Base-by-base conservation (phyloP, 2,329 filamentous ascomycete species). In the Calonectria henricotiae region DNA sequence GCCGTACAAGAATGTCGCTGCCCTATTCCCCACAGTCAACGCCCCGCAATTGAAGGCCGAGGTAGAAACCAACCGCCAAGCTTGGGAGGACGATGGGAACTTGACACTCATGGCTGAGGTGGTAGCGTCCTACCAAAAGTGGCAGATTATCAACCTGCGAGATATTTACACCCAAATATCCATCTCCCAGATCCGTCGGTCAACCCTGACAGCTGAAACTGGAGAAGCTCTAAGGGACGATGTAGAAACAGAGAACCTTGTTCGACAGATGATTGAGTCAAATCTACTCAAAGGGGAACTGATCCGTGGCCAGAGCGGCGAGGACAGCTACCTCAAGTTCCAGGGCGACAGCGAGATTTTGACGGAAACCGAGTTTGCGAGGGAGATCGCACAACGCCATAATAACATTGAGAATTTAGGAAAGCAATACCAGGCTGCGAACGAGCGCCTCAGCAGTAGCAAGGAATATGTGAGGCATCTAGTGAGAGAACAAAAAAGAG, bases 31-130 rank as follows among this genome's bases (percentile, higher is more conserved):
- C 70, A 85, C 85, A 20, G 71, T 76, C 23, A 80, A 85, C 35
- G 87, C 89, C 9, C 83, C 85, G 9, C 88, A 88, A 69, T 85
- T 97, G 37, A 88, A 88, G 76, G 85, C 86, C 4, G 93, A 95
- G 77, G 86, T 90, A 17, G 88, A 92, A 39, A 84, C 86, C 15
- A 90, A 91, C 41, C 67, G 71, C 2, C 79, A 84, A 17, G 81
- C 90, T 23, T 97, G 93, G 92, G 81, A 83, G 43, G 86, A 89
- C 74, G 95, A 98, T 76, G 89, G 89, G 55, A 98, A 97, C 77
- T 81, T 84, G 4, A 89, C 91, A 4, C 88, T 98, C 15, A 86
- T 97, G 13, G 83, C 85, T 5, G 90, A 94, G 79, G 91, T 96
- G 12, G 80, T 92, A 44, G 84, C 88, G 23, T 90, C 93, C 11